Evolutionary conservation across 352 stramenopile genomes (phyloP), one percentile per base, ranked within the genome.

Genomic region (Globisporangium rhizosaccharum): DNA sequence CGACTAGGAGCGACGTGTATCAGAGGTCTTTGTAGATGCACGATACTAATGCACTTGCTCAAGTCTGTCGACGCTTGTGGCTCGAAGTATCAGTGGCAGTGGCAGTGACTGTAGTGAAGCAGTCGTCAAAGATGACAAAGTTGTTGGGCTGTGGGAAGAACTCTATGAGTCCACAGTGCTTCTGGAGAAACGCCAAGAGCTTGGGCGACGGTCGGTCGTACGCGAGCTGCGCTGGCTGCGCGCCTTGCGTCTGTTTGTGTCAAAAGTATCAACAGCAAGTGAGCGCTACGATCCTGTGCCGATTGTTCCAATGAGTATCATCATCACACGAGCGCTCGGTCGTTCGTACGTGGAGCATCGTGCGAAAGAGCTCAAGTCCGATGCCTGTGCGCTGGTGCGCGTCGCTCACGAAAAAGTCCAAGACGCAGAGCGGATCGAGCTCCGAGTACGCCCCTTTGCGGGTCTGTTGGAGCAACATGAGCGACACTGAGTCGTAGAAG

Each of bases 181-280:
- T 96, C 15, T 66, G 60, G 10, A 93, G 62, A 55, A 95, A 94
- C 41, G 80, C 68, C 5, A 88, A 66, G n/a, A 94, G 67, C 57
- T 93, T 92, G 3, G 84, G 72, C 36, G 85, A 95, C 26, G 87
- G 84, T 4, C 84, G 75, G 42, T 95, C 87, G 62, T 92, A 93
- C 25, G 85, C 85, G 1, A 95, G 49, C 11, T 75, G 63, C 2
- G 4, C 37, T 6, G 61, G 51, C 5, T 55, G 9, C 11, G 47
- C 20, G 11, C 45, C 12, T 10, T 63, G 57, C 8, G 41, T 46
- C 57, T 71, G 3, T 36, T 36, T 5, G 30, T 36, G 9, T 9
- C 33, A 39, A 39, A 39, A 39, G 33, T 39, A 12, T 10, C 6
- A 12, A 39, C 5, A 39, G 10, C 10, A 12, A 39, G 33, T 39